Evolutionary conservation across 2,329 filamentous ascomycete genomes (phyloP), one percentile per base, ranked within the genome.

Genomic region (Lasiodiplodia hormozganensis): DNA sequence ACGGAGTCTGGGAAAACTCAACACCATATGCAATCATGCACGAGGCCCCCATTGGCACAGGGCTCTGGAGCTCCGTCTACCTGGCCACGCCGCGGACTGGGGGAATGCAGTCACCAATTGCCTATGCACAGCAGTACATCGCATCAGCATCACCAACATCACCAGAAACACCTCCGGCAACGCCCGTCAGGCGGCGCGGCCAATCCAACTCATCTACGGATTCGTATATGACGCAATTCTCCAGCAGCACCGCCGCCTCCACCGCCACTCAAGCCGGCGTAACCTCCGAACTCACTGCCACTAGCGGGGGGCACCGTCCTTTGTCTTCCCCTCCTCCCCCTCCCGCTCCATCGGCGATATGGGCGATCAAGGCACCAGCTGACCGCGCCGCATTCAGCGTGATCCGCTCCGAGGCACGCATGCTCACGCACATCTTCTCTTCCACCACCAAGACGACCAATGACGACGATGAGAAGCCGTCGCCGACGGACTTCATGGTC

Each of bases 51-150:
- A 74, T 80, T 14, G 78, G 78, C 18, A 72, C 71, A 18, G 78
- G 78, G 12, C 70, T 74, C 18, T 80, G 78, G 78, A 79, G 77
- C 68, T 74, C 78, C 71, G 78, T 80, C 0, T 79, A 77, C 69
- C 71, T 77, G 7, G 78, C 76, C 7, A 72, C 34, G 25, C 65
- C 40, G 34, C 43, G 10, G n/a, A 65, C 31, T 14, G 34, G 49
- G 8, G 58, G 43, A 28, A 47, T n/a, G 21, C 47, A 56, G 28
- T n/a, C 53, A 11, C 53, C 53, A 18, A 56, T 14, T 21, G 14
- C 7, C 18, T 14, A 56, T 28, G 28, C 53, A 36, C 25, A 53
- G 7, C 43, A 47, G n/a, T 47, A 47, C 73, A 23, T 71, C 68
- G 49, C 60, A 16, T n/a, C 62, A 65, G 4, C 21, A 23, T 21